Evolutionary conservation across 179 eudicot species (phyloP).

Genomic region (Beta lomatogona): DNA sequence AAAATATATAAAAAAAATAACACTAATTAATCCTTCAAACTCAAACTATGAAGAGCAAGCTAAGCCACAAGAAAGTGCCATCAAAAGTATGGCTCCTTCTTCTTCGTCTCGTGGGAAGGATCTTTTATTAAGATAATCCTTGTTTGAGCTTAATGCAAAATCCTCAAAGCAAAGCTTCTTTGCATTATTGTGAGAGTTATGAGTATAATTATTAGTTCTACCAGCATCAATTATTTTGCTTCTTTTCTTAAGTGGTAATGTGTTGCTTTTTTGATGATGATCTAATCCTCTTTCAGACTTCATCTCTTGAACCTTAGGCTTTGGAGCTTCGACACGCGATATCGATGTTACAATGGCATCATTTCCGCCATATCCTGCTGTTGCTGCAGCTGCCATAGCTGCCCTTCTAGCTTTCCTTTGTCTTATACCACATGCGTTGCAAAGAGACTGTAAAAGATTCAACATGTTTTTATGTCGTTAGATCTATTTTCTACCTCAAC

Average conservation of each 20-base stretch:
- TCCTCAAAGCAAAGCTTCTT: conserved; percentile 5
- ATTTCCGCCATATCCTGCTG: conserved; percentile 18
- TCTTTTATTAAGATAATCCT: conserved; percentile 24
- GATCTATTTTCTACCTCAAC: not conserved
- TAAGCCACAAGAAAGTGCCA: conserved; percentile 47
- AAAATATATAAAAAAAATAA: not conserved
- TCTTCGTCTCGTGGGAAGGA: conserved; percentile 38
- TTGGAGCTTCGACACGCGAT: conserved; percentile 17
- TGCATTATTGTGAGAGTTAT: not conserved
- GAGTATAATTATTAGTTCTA: not conserved
- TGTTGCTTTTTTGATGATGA: conserved; percentile 19
- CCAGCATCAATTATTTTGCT: conserved; percentile 31
- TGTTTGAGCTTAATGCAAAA: conserved; percentile 22
- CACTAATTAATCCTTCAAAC: not conserved
- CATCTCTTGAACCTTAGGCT: conserved; percentile 19
- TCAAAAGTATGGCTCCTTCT: conserved; percentile 40
- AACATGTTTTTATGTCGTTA: conserved; percentile 14
- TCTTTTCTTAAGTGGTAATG: conserved; percentile 40
- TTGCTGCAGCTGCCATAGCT: conserved; percentile 32
- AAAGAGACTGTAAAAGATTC: conserved; percentile 33
- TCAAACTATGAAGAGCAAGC: conserved; percentile 30
- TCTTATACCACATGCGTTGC: conserved; percentile 47
- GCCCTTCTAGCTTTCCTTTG: conserved; percentile 46
- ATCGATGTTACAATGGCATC: conserved; percentile 5
- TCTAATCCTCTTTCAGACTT: not conserved